Evolutionary conservation across 148 eudicot species (phyloP).

Genomic region (Camellia lanceoleosa): DNA sequence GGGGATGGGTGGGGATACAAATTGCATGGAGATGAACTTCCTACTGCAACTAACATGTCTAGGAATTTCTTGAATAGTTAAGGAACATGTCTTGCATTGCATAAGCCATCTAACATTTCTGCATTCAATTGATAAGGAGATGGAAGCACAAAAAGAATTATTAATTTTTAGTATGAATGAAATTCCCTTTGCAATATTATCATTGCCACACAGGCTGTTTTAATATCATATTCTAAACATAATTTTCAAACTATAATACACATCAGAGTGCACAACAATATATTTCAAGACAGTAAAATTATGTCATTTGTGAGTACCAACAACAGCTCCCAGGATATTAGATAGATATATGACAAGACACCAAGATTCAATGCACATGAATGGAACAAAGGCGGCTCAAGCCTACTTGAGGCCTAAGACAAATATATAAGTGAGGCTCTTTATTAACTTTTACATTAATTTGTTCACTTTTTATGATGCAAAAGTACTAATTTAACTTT

Average conservation of each 20-base stretch:
- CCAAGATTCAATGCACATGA: background rate
- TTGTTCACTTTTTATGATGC: no score
- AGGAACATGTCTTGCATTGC: background rate
- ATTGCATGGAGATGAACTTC: background rate
- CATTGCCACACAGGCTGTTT: background rate
- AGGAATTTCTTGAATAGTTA: background rate
- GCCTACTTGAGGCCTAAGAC: no score
- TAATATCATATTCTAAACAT: background rate
- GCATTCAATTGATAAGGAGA: conserved; percentile 4
- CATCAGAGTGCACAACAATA: background rate
- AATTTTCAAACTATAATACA: background rate
- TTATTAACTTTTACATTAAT: no score
- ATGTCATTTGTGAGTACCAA: background rate
- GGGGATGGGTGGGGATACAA: background rate
- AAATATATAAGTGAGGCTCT: no score
- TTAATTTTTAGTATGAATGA: background rate
- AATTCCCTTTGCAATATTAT: background rate
- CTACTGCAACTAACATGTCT: background rate
- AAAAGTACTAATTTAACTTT: no score
- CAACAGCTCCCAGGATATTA: background rate
- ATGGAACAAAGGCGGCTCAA: background rate
- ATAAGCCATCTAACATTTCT: background rate
- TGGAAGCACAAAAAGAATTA: background rate
- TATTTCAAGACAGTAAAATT: background rate
- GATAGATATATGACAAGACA: background rate